Evolutionary conservation across 2,329 filamentous ascomycete species (phyloP).

Genomic region (Claviceps sorghi): DNA sequence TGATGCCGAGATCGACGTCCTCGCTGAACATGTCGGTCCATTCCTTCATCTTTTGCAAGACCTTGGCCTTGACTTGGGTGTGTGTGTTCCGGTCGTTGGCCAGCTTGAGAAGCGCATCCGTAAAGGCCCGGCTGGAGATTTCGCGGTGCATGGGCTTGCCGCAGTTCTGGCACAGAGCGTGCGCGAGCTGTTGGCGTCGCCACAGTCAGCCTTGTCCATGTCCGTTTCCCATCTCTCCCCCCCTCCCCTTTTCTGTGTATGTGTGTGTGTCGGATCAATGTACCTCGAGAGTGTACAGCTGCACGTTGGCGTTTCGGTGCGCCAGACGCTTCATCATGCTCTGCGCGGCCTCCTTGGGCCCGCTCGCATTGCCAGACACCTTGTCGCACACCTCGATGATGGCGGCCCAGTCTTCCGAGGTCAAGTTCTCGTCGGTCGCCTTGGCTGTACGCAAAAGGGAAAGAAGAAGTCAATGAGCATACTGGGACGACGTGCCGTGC

Average conservation of each 20-base stretch:
- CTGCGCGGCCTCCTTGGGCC: conserved; percentile 70
- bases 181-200: conserved; percentile 44
- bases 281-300: conserved; percentile 88
- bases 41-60: conserved; percentile 87
- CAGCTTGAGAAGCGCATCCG: conserved; percentile 78
- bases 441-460: conserved; percentile 29
- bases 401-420: conserved; percentile 57
- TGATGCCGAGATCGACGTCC: conserved; percentile 87
- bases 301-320: conserved; percentile 89
- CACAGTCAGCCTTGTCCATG: not conserved
- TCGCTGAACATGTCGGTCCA: conserved; percentile 91
- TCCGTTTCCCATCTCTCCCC: no score
- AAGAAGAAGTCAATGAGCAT: not conserved
- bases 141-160: conserved; percentile 77
- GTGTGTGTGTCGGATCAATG: no score
- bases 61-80: conserved; percentile 91
- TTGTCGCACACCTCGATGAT: conserved; percentile 52
- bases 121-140: conserved; percentile 81
- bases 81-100: conserved; percentile 93
- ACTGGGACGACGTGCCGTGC: not conserved
- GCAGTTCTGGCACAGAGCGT: conserved; percentile 85
- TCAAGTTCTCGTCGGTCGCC: conserved; percentile 96
- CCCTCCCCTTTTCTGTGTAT: not conserved
- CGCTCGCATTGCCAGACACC: conserved; percentile 37
- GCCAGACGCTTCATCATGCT: conserved; percentile 84